These are phyloP conservation scores for Pestalotiopsis sp. DNA, from an alignment of 2,329 filamentous ascomycete genomes.

Conservation along the genomic window DNA sequence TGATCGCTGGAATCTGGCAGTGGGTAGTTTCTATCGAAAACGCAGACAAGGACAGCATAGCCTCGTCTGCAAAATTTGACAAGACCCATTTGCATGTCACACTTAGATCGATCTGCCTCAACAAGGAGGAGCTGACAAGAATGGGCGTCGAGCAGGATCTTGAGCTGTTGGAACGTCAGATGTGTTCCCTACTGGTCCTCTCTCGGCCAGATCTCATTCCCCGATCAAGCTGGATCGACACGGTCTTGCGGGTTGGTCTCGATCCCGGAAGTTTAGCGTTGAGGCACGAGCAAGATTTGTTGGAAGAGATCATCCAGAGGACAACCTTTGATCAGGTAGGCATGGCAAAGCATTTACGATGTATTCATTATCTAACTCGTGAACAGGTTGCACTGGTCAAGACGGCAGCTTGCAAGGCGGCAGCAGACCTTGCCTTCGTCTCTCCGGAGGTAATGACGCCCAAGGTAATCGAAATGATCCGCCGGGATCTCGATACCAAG, in stretches of 20 bases:
- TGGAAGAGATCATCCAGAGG: conserved; percentile 67
- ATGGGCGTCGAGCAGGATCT: conserved; percentile 45
- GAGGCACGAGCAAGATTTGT: conserved; percentile 63
- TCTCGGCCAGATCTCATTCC: conserved; percentile 79
- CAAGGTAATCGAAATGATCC: conserved; percentile 73
- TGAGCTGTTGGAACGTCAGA: conserved; percentile 65
- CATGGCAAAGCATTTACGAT: conserved; percentile 5
- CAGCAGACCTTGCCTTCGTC: conserved; percentile 91
- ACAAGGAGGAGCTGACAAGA: conserved; percentile 51
- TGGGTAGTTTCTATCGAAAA: conserved; percentile 71
- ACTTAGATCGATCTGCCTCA: conserved; percentile 65
- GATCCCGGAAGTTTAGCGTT: conserved; percentile 81
- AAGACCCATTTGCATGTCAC: conserved; percentile 64
- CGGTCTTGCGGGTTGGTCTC: conserved; percentile 76
- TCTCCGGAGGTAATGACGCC: conserved; percentile 82
- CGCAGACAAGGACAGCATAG: conserved; percentile 78
- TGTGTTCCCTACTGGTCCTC: conserved; percentile 77
- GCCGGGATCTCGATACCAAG: conserved; percentile 70
- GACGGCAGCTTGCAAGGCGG: conserved; percentile 78
- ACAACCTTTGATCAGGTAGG: conserved; percentile 47
- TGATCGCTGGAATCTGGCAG: conserved; percentile 77
- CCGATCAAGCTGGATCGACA: conserved; percentile 82
- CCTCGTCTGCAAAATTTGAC: conserved; percentile 66
- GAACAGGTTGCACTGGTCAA: conserved; percentile 49
- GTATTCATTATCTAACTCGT: conserved; percentile 18